Base-by-base conservation (phyloP, 352 stramenopile species). In the Phytophthora meadii region DNA sequence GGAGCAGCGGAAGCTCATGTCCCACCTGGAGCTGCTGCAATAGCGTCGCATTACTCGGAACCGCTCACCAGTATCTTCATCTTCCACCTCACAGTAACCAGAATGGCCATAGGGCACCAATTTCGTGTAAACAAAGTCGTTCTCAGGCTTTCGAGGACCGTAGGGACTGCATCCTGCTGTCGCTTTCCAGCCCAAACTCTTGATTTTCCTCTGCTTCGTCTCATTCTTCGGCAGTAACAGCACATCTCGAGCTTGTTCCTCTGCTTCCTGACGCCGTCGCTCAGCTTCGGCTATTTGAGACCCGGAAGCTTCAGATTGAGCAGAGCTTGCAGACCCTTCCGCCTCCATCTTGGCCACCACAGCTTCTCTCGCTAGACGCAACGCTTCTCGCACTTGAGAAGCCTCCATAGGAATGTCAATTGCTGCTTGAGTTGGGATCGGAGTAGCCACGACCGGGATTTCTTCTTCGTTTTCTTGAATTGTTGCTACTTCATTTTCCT, bases 11-110 rank as follows among this genome's bases (percentile, higher is more conserved):
- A 88, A 83, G 37, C 36, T 72, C n/a, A 49, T 63, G 15, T 83
- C 65, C 22, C 55, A 68, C 24, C 45, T 68, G 2, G 82, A 47
- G 6, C 69, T 77, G 27, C 28, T 56, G 62, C 81, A 89, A 52
- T 74, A 72, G 3, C 44, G 54, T n/a, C 61, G 50, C 70, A 88
- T 79, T 3, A 82, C 64, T 28, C 65, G 70, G 27, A 84, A 65
- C 3, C 57, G 72, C 41, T 73, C 59, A 24, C 78, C 77, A 2
- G 61, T 74, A 0, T 67, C 45, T 1, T 46, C 66, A 53, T 87
- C 68, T 48, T 74, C 47, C n/a, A 76, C 62, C 19, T 76, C 62
- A 34, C 68, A 76, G 63, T 86, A 91, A 19, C 80, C 82, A 1
- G 70, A 74, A n/a, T 72, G 67, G 10, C 79, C 70, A 15, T 57